Conservation (phyloP, 345 rosid genomes). For the Euphorbia lathyris region DNA sequence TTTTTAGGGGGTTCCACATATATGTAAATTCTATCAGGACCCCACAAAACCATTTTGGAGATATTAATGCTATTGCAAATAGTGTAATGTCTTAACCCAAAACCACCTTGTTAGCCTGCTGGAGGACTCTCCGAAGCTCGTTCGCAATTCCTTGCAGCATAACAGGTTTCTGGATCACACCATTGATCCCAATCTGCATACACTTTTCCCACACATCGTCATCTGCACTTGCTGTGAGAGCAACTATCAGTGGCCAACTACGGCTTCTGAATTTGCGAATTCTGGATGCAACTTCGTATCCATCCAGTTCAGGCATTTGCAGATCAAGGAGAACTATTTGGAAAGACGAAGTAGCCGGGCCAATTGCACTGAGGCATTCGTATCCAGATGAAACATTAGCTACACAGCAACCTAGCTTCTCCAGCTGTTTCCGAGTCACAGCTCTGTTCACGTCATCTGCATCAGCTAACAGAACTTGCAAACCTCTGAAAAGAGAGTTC, state of each 20-base stretch:
- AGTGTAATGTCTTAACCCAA: conserved; percentile 12
- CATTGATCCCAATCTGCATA: conserved; percentile 67
- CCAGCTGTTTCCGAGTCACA: conserved; percentile 73
- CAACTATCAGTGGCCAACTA: conserved; percentile 68
- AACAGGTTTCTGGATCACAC: conserved; percentile 73
- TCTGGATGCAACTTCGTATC: conserved; percentile 74
- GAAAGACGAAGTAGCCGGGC: conserved; percentile 46
- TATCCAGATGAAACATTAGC: conserved; percentile 64
- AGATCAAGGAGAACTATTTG: conserved; percentile 76
- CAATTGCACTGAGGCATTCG: conserved; percentile 61
- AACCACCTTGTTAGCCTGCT: conserved; percentile 45
- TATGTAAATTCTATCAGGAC: background rate
- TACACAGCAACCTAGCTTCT: conserved; percentile 81
- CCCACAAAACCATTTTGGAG: conserved; percentile 1
- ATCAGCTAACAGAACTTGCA: conserved; percentile 74
- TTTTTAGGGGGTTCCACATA: too few species aligned
- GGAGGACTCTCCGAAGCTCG: conserved; percentile 68
- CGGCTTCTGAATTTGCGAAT: conserved; percentile 59
- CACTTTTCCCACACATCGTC: conserved; percentile 65
- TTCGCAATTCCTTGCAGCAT: conserved; percentile 55
- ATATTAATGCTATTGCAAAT: background rate
- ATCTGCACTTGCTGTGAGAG: conserved; percentile 52
- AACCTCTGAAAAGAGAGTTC: conserved; percentile 56
- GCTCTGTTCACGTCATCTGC: conserved; percentile 67
- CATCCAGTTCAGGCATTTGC: conserved; percentile 73